phyloP scores from a whole-genome alignment of 371 early-diverging fungal genomes.

The Zopfochytrium polystomum region DNA sequence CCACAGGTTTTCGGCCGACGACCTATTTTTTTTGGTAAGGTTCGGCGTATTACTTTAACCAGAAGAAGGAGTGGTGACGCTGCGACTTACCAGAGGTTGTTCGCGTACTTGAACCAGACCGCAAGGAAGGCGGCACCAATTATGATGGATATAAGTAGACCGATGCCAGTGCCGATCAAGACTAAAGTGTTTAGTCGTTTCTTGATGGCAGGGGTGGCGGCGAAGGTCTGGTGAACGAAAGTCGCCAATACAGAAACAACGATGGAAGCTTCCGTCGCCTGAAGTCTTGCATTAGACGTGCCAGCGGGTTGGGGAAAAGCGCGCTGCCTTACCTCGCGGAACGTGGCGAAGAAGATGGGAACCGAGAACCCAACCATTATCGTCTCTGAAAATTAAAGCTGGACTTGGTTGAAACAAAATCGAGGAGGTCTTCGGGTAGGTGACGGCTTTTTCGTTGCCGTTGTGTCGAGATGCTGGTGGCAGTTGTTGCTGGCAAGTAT shows the following conservation, averaged over 20 bases:
- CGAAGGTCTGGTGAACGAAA: slow-evolving; percentile 61
- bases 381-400: too few relatives aligned
- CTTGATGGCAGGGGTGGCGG: slow-evolving; percentile 32
- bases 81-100: slow-evolving; percentile 34
- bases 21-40: slow-evolving; percentile 40
- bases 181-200: slow-evolving; percentile 40
- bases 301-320: too few relatives aligned
- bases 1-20: slow-evolving; percentile 69
- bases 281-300: too few relatives aligned
- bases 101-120: slow-evolving; percentile 67
- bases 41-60: background rate
- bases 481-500: too few relatives aligned
- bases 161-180: slow-evolving; percentile 41
- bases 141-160: slow-evolving; percentile 37
- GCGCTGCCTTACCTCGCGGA: too few relatives aligned
- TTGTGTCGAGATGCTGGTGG: too few relatives aligned
- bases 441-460: too few relatives aligned
- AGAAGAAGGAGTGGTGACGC: slow-evolving; percentile 19
- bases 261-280: slow-evolving; percentile 77
- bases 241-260: slow-evolving; percentile 76
- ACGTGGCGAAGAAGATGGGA: too few relatives aligned
- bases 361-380: too few relatives aligned
- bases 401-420: too few relatives aligned
- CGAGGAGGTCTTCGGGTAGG: too few relatives aligned
- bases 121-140: slow-evolving; percentile 71